Conservation (phyloP, 306 rosid species). For the Echinosophora koreensis region DNA sequence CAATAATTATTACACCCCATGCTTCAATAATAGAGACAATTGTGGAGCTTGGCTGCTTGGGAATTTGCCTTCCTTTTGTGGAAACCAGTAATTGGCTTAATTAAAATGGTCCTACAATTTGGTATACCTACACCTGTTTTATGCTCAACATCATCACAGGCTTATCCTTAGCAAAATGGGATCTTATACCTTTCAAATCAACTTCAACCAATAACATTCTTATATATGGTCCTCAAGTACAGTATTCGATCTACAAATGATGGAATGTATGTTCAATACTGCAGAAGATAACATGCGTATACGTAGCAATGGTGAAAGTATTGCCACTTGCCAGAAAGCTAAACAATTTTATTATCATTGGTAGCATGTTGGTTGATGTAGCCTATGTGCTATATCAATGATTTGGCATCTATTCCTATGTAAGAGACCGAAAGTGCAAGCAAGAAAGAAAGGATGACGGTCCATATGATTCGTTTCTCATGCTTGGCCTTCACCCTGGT, state of each 20-base stretch:
- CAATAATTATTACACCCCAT: too few relatives aligned
- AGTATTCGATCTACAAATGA: neutral
- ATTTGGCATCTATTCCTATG: slow-evolving; percentile 40
- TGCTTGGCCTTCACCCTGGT: neutral
- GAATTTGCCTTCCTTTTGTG: too few relatives aligned
- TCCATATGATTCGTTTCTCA: slow-evolving; percentile 13
- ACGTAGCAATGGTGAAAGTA: slow-evolving; percentile 1
- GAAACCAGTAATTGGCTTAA: too few relatives aligned
- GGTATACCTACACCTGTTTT: too few relatives aligned
- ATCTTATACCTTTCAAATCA: slow-evolving; percentile 36
- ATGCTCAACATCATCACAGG: neutral
- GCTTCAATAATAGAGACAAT: too few relatives aligned
- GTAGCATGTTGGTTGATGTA: slow-evolving; percentile 30
- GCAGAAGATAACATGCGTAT: too few relatives aligned
- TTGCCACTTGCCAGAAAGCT: slow-evolving; percentile 36
- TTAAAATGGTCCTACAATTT: too few relatives aligned
- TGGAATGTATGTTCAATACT: neutral
- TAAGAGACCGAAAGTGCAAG: slow-evolving; percentile 33
- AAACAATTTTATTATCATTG: neutral
- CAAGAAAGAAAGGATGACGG: slow-evolving; percentile 12
- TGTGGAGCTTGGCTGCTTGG: too few relatives aligned
- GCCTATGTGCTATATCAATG: slow-evolving; percentile 13
- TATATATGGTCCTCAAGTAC: slow-evolving; percentile 32
- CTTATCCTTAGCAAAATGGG: slow-evolving; percentile 20
- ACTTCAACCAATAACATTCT: slow-evolving; percentile 37